Conservation (phyloP, 2,329 filamentous ascomycete species). For the Alternaria longipes region DNA sequence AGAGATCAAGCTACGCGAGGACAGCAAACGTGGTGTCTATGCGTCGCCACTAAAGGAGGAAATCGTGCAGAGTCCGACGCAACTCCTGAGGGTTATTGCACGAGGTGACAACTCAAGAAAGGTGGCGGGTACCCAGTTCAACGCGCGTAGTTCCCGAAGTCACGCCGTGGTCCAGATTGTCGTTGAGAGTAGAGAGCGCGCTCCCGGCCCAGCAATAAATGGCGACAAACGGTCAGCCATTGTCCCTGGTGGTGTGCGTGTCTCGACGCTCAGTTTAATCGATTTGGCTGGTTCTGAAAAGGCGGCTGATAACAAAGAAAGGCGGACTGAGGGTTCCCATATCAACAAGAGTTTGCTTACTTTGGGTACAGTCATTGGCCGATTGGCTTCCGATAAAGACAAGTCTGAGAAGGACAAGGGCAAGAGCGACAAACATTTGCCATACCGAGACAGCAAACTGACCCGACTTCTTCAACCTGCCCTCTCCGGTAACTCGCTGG, state of each 20-base stretch:
- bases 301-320: slow-evolving; percentile 93
- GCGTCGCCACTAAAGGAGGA: slow-evolving; percentile 96
- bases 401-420: slow-evolving; percentile 74
- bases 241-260: slow-evolving; percentile 85
- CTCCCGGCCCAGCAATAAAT: slow-evolving; percentile 62
- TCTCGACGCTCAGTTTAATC: slow-evolving; percentile 94
- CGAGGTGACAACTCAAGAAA: slow-evolving; percentile 89
- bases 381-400: slow-evolving; percentile 88
- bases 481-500: slow-evolving; percentile 89
- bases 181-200: slow-evolving; percentile 91
- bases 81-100: slow-evolving; percentile 92
- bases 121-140: slow-evolving; percentile 96
- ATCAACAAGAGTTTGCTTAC: slow-evolving; percentile 99
- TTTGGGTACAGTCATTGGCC: slow-evolving; percentile 91
- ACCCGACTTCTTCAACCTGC: slow-evolving; percentile 92
- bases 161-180: slow-evolving; percentile 99
- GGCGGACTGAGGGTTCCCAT: slow-evolving; percentile 91
- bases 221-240: slow-evolving; percentile 54
- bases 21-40: slow-evolving; percentile 95
- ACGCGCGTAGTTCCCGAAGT: slow-evolving; percentile 93
- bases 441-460: slow-evolving; percentile 97
- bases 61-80: slow-evolving; percentile 97
- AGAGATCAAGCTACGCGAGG: slow-evolving; percentile 96
- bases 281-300: slow-evolving; percentile 96
- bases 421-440: slow-evolving; percentile 92